phyloP scores from a whole-genome alignment of 1,139 yeast species.

The Yamadazyma dushanensis region DNA sequence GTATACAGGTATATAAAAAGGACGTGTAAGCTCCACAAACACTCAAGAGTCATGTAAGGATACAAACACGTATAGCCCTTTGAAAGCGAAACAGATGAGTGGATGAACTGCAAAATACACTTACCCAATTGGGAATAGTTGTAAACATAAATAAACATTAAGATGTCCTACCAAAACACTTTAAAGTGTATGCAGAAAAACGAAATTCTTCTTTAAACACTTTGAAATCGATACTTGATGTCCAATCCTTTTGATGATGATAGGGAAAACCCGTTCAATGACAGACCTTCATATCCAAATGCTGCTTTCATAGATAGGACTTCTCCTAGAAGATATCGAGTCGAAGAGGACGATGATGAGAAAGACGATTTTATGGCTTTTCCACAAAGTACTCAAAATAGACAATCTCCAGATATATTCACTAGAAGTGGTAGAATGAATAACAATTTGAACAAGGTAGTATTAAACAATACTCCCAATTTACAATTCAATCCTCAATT shows the following conservation, averaged over 20 bases:
- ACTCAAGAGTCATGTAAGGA: too few species aligned
- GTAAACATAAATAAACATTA: slow-evolving; percentile 6
- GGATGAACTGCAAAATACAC: background rate
- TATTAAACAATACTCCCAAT: slow-evolving; percentile 23
- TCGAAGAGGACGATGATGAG: slow-evolving; percentile 23
- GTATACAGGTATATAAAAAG: too few species aligned
- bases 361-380: slow-evolving; percentile 27
- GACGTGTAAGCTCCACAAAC: too few species aligned
- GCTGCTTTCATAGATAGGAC: slow-evolving; percentile 44
- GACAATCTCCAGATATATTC: slow-evolving; percentile 48
- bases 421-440: slow-evolving; percentile 43
- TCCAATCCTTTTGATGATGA: slow-evolving; percentile 32
- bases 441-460: slow-evolving; percentile 16
- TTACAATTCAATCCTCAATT: slow-evolving; percentile 12
- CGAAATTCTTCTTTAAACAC: background rate
- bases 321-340: slow-evolving; percentile 37
- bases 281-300: slow-evolving; percentile 30
- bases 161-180: slow-evolving; percentile 8
- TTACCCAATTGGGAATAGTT: slow-evolving; percentile 2
- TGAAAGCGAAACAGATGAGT: background rate
- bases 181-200: slow-evolving; percentile 4
- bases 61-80: too few species aligned
- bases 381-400: slow-evolving; percentile 22
- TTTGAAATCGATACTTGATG: background rate
- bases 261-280: slow-evolving; percentile 32